Evolutionary conservation across 176 grass and related monocot species (phyloP), one percentile per base, ranked within the genome.

Genomic region (Melocanna baccifera): DNA sequence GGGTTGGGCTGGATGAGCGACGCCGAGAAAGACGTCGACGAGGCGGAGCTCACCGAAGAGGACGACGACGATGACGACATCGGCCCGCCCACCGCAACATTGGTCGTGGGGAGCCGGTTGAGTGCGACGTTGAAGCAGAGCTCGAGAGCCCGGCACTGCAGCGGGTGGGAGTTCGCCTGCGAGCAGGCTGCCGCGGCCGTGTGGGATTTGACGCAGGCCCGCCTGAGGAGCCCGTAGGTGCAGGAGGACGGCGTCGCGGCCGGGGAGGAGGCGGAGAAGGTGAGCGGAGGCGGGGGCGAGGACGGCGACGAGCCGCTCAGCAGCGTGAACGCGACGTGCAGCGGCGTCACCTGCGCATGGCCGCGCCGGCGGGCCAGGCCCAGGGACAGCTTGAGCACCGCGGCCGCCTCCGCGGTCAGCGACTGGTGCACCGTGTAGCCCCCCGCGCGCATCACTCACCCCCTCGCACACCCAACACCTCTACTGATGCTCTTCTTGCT

Each of bases 371-470:
- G 81, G 20, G 95, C 92, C 28, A 94, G 87, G 23, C 45, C 83
- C 0, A 97, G 87, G 28, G 95, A 87, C 59, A 92, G 95, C 88
- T 94, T 97, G 47, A 97, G 92, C 69, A 94, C 92, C 48, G 95
- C 88, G 87, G 92, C 92, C 77, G 95, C 95, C 92, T 98, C 95
- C 78, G 91, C 91, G 83, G 92, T 93, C 46, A 98, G 95, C 79
- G 95, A 92, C 95, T 98, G 95, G 67, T 98, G 95, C 71, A 98
- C 77, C n/a, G 95, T 93, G 85, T 86, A 91, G 62, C 84, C 89
- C 52, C 95, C 92, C 62, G 92, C 92, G 39, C 95, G 95, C 92
- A 98, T 97, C 75, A 80, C 92, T 86, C 62, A 59, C 65, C 41
- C 43, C n/a, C 34, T 36, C 34, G 4, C 34, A 36, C 34, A 3